Conservation (phyloP, 139 green algal species). For the Auxenochlorella pyrenoidosa region DNA sequence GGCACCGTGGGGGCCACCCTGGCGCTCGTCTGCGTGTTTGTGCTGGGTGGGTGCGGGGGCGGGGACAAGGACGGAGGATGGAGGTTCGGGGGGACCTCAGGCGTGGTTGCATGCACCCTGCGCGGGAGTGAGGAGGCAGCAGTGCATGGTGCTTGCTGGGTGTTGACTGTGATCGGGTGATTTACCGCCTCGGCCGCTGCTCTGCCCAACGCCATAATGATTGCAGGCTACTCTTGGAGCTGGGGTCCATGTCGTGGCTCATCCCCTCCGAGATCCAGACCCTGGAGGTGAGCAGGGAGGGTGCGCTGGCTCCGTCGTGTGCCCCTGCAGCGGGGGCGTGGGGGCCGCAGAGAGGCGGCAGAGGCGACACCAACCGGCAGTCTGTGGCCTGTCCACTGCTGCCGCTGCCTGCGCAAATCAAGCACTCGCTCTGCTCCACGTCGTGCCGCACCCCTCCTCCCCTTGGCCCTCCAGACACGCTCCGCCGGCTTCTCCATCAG, state of each 20-base stretch:
- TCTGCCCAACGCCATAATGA: not conserved
- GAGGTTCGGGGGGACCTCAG: not conserved
- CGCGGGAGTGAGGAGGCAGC: too few relatives aligned
- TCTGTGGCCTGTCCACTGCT: not conserved
- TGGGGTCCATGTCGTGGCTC: constrained; percentile 79
- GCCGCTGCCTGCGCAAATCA: not conserved
- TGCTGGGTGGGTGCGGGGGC: constrained; percentile 31
- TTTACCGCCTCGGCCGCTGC: not conserved
- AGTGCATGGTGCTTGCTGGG: not conserved
- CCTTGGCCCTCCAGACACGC: constrained; percentile 50
- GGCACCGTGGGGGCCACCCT: constrained; percentile 52
- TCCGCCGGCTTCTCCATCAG: constrained; percentile 53
- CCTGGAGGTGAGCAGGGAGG: not conserved
- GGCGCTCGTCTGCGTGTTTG: constrained; percentile 76
- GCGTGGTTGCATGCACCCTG: too few relatives aligned
- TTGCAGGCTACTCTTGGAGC: constrained; percentile 70
- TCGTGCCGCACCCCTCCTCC: not conserved
- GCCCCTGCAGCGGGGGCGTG: too few relatives aligned
- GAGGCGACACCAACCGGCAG: not conserved
- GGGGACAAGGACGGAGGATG: not conserved
- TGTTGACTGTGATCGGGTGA: not conserved
- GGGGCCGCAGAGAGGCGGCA: too few relatives aligned
- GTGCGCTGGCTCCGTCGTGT: not conserved
- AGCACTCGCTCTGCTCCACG: not conserved
- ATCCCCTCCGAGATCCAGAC: constrained; percentile 63